A percentile compares a stretch with the other conserved stretches of the same genome.
These are phyloP conservation scores for Sclerotinia trifoliorum DNA, from an alignment of 2,329 filamentous ascomycete genomes.

Conservation along the genomic window DNA sequence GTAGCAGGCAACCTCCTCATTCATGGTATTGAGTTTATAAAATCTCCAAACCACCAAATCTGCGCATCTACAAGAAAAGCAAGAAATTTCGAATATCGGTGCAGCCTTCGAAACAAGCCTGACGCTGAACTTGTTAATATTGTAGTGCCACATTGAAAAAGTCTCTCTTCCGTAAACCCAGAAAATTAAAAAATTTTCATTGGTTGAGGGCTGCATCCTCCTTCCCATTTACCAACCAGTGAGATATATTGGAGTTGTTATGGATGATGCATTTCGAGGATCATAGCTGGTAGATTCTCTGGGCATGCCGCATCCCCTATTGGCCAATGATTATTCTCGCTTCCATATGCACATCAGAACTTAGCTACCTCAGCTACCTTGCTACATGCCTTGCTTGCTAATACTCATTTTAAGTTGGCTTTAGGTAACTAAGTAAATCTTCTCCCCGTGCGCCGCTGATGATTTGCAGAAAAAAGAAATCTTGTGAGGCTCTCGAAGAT, in stretches of 20 bases:
- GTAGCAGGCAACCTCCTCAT: not conserved
- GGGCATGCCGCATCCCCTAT: conserved; percentile 5
- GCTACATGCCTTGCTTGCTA: not conserved
- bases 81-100: too few relatives aligned
- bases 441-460: conserved; percentile 22
- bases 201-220: not conserved
- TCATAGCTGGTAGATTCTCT: conserved; percentile 7
- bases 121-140: conserved; percentile 6
- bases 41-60: not conserved
- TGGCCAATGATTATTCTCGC: conserved; percentile 13
- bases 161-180: not conserved
- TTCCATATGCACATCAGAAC: conserved; percentile 20
- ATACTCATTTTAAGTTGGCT: conserved; percentile 2
- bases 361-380: not conserved
- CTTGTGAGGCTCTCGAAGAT: conserved; percentile 22
- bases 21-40: not conserved
- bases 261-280: conserved; percentile 16
- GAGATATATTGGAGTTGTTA: conserved; percentile 1
- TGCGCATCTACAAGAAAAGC: too few relatives aligned
- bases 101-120: not conserved
- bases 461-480: conserved; percentile 12
- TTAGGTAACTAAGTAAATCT: not conserved
- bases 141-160: conserved; percentile 19
- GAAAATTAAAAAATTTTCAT: not conserved
- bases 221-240: not conserved